Base-by-base conservation (phyloP, 2,329 filamentous ascomycete species). In the Aureobasidium sp. region DNA sequence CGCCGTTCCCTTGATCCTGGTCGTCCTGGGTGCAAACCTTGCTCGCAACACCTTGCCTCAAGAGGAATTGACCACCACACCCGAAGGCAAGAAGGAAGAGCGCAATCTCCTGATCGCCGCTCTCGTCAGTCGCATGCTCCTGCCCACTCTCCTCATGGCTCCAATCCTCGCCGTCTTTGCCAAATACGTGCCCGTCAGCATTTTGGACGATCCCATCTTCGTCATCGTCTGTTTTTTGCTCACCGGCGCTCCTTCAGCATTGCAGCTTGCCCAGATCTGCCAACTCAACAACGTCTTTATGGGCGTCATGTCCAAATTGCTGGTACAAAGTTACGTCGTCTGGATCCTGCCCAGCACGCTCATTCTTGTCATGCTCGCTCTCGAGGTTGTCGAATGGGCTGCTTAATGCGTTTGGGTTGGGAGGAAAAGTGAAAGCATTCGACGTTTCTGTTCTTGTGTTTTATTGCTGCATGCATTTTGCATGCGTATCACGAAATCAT, bases 251-350 rank as follows among this genome's bases (percentile, higher is more conserved):
- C 93, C 93, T 5, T 94, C 86, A 58, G 93, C 93, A 22, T 76
- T 98, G 59, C 93, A 98, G 71, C 74, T 98, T 64, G 91, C 93
- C 6, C 93, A 98, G 72, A 98, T 98, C 57, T 98, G 93, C 72
- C 93, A 97, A 77, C 87, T 97, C 72, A 98, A 98, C 70, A 86
- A 86, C 58, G 93, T 98, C 8, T 98, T 89, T 69, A 91, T 97
- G 75, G 83, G 85, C 16, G 89, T 93, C 44, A 97, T 98, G 90
- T 87, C 88, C 57, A 87, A 83, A 68, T 79, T 98, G 54, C 73
- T 97, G 47, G 95, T 97, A 75, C 91, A 96, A 74, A 96, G 91
- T 72, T 95, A 95, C 66, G 89, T 98, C 56, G 84, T 96, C 58
- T 95, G 90, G 88, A 97, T 98, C 61, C 78, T 98, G 47, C 93